Conservation (phyloP, 345 rosid genomes). For the Salix suchowensis region DNA sequence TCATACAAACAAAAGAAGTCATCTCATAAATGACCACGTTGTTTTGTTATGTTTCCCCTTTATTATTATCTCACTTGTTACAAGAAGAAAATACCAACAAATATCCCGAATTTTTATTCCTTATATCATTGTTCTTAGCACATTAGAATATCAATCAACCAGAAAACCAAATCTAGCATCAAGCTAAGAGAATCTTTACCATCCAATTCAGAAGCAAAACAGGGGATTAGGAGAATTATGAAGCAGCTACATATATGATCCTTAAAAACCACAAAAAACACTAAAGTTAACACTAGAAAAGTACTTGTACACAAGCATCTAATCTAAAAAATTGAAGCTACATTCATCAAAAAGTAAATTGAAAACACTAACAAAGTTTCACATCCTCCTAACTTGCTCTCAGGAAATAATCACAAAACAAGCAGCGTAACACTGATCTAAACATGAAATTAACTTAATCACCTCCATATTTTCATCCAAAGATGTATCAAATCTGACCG, state of each 20-base stretch:
- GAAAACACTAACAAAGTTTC: background rate
- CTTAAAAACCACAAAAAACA: background rate
- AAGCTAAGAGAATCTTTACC: background rate
- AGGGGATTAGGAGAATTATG: background rate
- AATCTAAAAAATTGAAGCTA: background rate
- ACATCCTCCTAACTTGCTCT: background rate
- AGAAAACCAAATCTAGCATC: background rate
- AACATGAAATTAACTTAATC: background rate
- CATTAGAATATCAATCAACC: background rate
- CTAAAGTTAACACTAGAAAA: background rate
- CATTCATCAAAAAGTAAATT: background rate
- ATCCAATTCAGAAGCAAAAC: background rate
- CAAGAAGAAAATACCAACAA: background rate
- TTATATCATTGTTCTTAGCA: background rate
- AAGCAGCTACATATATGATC: background rate
- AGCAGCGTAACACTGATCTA: background rate
- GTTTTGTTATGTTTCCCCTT: too few species aligned
- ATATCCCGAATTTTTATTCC: background rate
- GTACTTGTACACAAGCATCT: background rate
- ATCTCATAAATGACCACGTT: background rate
- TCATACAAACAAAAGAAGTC: background rate
- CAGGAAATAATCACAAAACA: background rate
- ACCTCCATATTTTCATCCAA: background rate
- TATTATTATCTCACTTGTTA: background rate
- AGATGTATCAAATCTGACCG: background rate